phyloP scores from a whole-genome alignment of 1,284 basidiomycete species.

The Coniophora puteana region DNA sequence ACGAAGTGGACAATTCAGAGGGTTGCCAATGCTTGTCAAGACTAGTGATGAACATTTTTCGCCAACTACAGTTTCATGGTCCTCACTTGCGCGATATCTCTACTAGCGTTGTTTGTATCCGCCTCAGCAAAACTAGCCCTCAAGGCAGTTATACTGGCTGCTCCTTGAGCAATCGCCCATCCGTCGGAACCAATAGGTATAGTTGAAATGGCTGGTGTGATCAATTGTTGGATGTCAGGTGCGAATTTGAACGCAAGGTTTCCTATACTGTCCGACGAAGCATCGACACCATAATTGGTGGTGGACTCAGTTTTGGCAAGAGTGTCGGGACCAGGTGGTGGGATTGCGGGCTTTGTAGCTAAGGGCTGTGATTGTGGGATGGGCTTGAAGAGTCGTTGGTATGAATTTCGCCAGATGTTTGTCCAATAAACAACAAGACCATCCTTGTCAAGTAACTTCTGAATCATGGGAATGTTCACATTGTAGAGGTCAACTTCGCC shows the following conservation, averaged over 20 bases:
- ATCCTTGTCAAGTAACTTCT: conserved; percentile 49
- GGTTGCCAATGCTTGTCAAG: too few relatives aligned
- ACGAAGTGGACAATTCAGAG: too few relatives aligned
- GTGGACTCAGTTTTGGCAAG: conserved; percentile 2
- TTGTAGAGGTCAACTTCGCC: conserved; percentile 78
- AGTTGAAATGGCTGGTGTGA: conserved; percentile 54
- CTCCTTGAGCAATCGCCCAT: conserved; percentile 70
- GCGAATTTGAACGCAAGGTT: conserved; percentile 75
- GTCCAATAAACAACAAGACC: conserved; percentile 71
- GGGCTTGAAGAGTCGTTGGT: conserved; percentile 68
- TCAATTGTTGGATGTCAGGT: conserved; percentile 70
- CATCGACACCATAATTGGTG: conserved; percentile 4
- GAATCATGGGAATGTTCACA: conserved; percentile 77
- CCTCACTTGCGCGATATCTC: conserved; percentile 39
- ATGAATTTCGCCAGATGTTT: conserved; percentile 72
- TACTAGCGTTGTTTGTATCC: conserved; percentile 17
- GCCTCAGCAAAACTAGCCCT: conserved; percentile 72
- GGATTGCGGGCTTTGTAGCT: conserved; percentile 16
- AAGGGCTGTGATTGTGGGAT: conserved; percentile 25
- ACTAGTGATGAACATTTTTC: too few relatives aligned
- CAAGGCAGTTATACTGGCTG: conserved; percentile 72
- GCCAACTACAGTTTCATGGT: conserved; percentile 55
- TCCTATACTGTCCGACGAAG: conserved; percentile 25
- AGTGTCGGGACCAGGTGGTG: conserved; percentile 43
- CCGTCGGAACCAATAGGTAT: conserved; percentile 78